These are phyloP conservation scores for Pseudozyma sp. DNA, from an alignment of 1,284 basidiomycete genomes.

Conservation along the genomic window DNA sequence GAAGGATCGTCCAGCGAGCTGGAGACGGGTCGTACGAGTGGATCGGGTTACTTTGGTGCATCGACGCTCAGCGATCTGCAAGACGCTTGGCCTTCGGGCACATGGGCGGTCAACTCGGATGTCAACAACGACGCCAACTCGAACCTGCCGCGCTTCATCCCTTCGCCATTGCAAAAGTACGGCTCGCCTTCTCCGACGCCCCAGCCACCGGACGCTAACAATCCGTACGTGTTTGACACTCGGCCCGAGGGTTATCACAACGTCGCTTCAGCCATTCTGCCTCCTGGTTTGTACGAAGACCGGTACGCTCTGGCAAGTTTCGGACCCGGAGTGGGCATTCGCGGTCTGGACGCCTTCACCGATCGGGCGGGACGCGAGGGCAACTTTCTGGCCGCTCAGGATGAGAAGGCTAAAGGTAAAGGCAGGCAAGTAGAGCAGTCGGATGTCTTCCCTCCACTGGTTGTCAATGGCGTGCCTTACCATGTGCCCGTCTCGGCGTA, in stretches of 20 bases:
- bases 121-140: conserved; percentile 26
- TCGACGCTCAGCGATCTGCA: conserved; percentile 46
- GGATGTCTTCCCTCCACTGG: conserved; percentile 23
- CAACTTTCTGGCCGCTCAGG: conserved; percentile 26
- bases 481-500: conserved; percentile 69
- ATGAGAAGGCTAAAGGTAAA: conserved; percentile 38
- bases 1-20: conserved; percentile 40
- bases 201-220: conserved; percentile 10
- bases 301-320: conserved; percentile 51
- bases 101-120: conserved; percentile 45
- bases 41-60: conserved; percentile 30
- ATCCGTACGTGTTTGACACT: conserved; percentile 36
- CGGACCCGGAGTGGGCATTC: conserved; percentile 56
- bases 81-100: conserved; percentile 44
- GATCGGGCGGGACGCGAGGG: conserved; percentile 55
- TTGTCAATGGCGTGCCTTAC: conserved; percentile 57
- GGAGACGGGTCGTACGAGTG: conserved; percentile 17
- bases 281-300: conserved; percentile 54
- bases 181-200: conserved; percentile 31
- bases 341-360: conserved; percentile 54
- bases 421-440: conserved; percentile 16
- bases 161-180: conserved; percentile 42
- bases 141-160: conserved; percentile 39
- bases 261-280: conserved; percentile 35
- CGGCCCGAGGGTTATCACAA: conserved; percentile 16